phyloP scores from a whole-genome alignment of 768 basidiomycete species.

The Pisolithus tinctorius region DNA sequence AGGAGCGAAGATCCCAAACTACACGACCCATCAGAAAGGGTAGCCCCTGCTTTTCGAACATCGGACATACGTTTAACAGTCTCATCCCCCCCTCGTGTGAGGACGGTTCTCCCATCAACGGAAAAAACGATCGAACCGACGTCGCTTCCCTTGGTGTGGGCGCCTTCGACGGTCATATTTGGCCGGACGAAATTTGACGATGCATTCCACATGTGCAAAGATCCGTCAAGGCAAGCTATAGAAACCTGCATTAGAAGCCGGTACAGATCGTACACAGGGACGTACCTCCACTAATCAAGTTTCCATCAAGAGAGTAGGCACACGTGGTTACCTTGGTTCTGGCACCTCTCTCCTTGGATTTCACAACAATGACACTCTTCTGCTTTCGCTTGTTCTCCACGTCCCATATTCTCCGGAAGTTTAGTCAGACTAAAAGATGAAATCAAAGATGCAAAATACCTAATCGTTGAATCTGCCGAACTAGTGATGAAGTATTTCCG shows the following conservation, averaged over 20 bases:
- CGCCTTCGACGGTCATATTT: conserved; percentile 77
- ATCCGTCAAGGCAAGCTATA: conserved; percentile 84
- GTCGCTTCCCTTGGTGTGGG: conserved; percentile 81
- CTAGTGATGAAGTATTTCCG: conserved; percentile 80
- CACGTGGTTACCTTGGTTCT: conserved; percentile 88
- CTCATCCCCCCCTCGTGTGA: conserved; percentile 91
- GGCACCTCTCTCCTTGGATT: conserved; percentile 91
- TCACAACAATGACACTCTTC: conserved; percentile 93
- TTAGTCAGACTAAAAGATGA: not conserved
- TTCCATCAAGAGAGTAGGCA: conserved; percentile 86
- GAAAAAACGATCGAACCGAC: conserved; percentile 86
- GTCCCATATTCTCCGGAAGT: conserved; percentile 78
- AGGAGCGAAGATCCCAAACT: conserved; percentile 94
- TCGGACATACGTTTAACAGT: conserved; percentile 84
- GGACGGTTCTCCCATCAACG: conserved; percentile 76
- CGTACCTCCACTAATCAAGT: conserved; percentile 81
- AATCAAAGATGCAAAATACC: conserved; percentile 40
- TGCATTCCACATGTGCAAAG: conserved; percentile 89
- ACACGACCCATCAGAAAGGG: conserved; percentile 3
- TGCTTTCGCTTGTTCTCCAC: conserved; percentile 89
- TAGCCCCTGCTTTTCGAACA: not conserved
- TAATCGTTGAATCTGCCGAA: conserved; percentile 93
- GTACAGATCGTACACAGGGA: conserved; percentile 8
- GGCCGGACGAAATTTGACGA: conserved; percentile 92
- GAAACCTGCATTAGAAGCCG: conserved; percentile 5